Conservation (phyloP, 192 early-diverging fungal species). For the Coemansia sp. region DNA sequence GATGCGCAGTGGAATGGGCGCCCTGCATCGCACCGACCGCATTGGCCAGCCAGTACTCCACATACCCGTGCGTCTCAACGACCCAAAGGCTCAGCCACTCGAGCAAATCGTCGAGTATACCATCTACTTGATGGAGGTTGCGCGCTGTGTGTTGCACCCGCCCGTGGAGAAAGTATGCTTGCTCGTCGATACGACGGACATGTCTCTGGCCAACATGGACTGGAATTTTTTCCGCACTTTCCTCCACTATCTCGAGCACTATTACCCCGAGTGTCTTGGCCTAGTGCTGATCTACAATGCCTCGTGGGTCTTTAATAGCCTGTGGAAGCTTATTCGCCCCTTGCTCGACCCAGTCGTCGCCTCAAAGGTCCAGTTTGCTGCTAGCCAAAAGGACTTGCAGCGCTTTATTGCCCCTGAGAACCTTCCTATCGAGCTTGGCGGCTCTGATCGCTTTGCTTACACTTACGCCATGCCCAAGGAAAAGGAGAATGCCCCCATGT, state of each 20-base stretch:
- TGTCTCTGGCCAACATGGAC: slow-evolving; percentile 80
- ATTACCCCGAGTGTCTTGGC: slow-evolving; percentile 91
- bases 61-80: slow-evolving; percentile 59
- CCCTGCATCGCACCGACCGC: slow-evolving; percentile 57
- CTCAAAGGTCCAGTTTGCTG: slow-evolving; percentile 80
- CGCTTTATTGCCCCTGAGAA: slow-evolving; percentile 64
- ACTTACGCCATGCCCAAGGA: slow-evolving; percentile 53
- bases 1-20: slow-evolving; percentile 59
- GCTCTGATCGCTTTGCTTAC: slow-evolving; percentile 60
- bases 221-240: slow-evolving; percentile 77
- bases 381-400: slow-evolving; percentile 61
- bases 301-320: slow-evolving; percentile 84
- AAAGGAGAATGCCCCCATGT: slow-evolving; percentile 59
- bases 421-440: slow-evolving; percentile 66
- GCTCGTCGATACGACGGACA: slow-evolving; percentile 81
- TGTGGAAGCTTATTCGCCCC: slow-evolving; percentile 84
- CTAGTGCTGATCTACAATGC: slow-evolving; percentile 81
- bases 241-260: slow-evolving; percentile 78
- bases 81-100: slow-evolving; percentile 59
- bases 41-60: slow-evolving; percentile 61
- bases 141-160: slow-evolving; percentile 57
- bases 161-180: slow-evolving; percentile 67
- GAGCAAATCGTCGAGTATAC: slow-evolving; percentile 69
- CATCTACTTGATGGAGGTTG: slow-evolving; percentile 64
- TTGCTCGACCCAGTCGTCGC: slow-evolving; percentile 92